These are phyloP conservation scores for Serendipita sp. DNA, from an alignment of 768 basidiomycete genomes.

Conservation along the genomic window DNA sequence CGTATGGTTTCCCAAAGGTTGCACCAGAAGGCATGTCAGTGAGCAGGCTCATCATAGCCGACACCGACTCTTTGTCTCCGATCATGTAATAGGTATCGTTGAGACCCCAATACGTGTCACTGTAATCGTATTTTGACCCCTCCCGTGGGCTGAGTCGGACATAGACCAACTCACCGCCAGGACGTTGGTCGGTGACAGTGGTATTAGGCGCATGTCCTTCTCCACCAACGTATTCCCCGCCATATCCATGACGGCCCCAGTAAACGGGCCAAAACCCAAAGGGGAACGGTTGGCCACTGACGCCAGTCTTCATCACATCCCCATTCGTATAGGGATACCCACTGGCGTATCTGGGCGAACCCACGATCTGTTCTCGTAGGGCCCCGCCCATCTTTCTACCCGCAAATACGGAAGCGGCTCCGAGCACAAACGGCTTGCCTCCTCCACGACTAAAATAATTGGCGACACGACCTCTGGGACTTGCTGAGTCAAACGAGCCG, in stretches of 20 bases:
- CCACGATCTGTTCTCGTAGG: neutral
- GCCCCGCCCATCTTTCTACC: neutral
- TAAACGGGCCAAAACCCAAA: neutral
- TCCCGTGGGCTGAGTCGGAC: neutral
- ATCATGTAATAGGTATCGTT: neutral
- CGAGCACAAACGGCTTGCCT: neutral
- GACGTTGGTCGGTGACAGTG: neutral
- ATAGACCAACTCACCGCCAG: neutral
- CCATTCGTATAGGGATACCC: neutral
- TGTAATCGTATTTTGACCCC: no score
- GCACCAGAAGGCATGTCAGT: no score
- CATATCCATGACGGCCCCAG: neutral
- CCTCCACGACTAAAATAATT: neutral
- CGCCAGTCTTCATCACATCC: neutral
- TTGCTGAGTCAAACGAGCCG: neutral
- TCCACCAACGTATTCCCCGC: neutral
- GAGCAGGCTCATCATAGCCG: neutral
- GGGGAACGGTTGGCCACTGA: neutral
- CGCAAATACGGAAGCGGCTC: neutral
- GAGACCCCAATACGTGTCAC: neutral
- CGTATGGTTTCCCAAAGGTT: no score
- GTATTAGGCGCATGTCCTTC: no score
- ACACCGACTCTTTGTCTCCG: neutral
- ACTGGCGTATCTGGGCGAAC: neutral
- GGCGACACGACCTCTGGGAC: neutral